Evolutionary conservation across 148 eudicot genomes (phyloP), one percentile per base, ranked within the genome.

Genomic region (Vaccinium vitisidaea): DNA sequence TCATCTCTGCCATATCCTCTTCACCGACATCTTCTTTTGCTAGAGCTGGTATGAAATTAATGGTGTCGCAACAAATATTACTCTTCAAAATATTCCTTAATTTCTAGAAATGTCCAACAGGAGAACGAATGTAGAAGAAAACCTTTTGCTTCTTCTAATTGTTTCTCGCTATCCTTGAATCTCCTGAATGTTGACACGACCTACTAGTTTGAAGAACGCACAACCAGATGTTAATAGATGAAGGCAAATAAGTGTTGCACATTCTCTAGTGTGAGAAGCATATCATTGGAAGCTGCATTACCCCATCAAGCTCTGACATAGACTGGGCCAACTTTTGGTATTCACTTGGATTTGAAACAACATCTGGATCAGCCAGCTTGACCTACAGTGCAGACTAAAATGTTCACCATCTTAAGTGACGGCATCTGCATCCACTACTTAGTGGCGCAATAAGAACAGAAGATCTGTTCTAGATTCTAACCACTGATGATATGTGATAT

Each of bases 331-430:
- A 87, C 85, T 95, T 97, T 85, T 94, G 96, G 88, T 97, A 97
- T 81, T 97, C 98, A 81, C 93, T 90, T 23, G 94, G 96, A 90
- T 97, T 97, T 58, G 98, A 95, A 73, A 91, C 95, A 16, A 97
- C 92, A 85, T 97, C 99, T 78, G 98, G 99, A 86, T 95, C 99
- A 87, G 92, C 98, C 86, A 97, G 91, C 90, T 94, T 97, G 84
- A 91, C 91, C 99, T 97, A 85, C 69, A 80, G 79, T 67, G 77
- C 71, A 73, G 46, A 75, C 78, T 30, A 39, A 46, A 82, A 76
- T 43, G 81, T 43, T 32, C 15, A 81, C 75, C 23, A 80, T 16
- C 21, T 43, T 70, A 14, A 13, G 49, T 3, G 71, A 82, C 39
- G 48, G 21, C 49, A 48, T 61, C 73, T 12, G 21, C 49, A 48